A percentile compares a stretch with the other conserved stretches of the same genome.
phyloP scores from a whole-genome alignment of 805 yeast genomes.

The Yamadazyma akitaensis region DNA sequence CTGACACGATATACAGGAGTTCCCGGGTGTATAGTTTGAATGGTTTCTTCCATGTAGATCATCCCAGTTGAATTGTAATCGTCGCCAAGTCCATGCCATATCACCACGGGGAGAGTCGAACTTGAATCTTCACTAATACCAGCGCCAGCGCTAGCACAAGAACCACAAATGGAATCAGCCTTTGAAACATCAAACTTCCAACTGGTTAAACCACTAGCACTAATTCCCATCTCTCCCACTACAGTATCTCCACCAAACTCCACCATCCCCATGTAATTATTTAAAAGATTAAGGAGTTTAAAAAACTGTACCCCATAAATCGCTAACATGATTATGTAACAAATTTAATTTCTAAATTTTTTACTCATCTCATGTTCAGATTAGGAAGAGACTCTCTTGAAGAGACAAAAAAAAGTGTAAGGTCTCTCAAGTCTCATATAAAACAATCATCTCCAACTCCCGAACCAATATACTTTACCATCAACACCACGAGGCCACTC shows the following conservation, averaged over 20 bases:
- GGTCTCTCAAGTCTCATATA: conserved; percentile 14
- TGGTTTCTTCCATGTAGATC: conserved; percentile 39
- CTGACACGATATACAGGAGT: conserved; percentile 51
- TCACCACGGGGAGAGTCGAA: conserved; percentile 49
- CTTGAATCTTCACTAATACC: background rate
- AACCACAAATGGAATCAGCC: background rate
- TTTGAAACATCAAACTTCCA: background rate
- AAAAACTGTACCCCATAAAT: background rate
- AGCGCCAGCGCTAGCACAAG: background rate
- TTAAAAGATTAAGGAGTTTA: background rate
- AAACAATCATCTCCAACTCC: conserved; percentile 13
- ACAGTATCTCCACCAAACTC: background rate
- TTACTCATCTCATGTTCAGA: conserved; percentile 6
- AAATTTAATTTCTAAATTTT: background rate
- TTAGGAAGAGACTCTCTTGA: conserved; percentile 7
- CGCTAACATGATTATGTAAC: background rate
- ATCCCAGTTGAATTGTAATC: conserved; percentile 61
- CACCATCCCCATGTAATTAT: background rate
- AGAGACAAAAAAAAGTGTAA: conserved; percentile 10
- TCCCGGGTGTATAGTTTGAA: conserved; percentile 47
- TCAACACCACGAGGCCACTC: conserved; percentile 30
- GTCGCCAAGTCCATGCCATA: conserved; percentile 89
- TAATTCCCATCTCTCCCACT: background rate
- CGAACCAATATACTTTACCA: conserved; percentile 28
- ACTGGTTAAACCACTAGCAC: background rate